Evolutionary conservation across 257 asterid genomes (phyloP).

Genomic region (Lantana camara): DNA sequence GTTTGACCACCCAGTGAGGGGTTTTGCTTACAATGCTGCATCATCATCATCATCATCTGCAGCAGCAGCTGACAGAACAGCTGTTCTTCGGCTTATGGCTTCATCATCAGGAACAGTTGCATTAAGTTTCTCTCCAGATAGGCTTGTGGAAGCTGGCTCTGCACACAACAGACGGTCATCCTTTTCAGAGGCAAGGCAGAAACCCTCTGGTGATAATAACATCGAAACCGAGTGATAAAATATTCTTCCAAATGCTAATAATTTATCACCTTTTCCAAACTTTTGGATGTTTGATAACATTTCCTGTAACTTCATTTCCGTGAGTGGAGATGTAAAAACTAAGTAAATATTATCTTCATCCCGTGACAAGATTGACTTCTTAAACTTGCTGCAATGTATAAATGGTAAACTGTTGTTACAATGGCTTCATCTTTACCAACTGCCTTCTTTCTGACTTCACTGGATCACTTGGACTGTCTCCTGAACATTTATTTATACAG

Average conservation of each 20-base stretch:
- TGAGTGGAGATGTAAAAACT: conserved; percentile 66
- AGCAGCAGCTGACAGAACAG: conserved; percentile 56
- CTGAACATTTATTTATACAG: conserved; percentile 21
- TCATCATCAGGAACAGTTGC: conserved; percentile 75
- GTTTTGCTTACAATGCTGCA: conserved; percentile 58
- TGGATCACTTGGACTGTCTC: conserved; percentile 39
- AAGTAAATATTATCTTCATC: conserved; percentile 55
- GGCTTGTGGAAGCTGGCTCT: conserved; percentile 64
- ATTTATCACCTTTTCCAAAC: conserved; percentile 44
- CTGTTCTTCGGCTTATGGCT: conserved; percentile 62
- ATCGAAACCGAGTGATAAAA: conserved; percentile 72
- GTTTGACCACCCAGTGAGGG: conserved; percentile 97
- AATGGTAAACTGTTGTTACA: conserved; percentile 65
- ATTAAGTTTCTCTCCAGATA: conserved; percentile 63
- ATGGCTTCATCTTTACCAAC: conserved; percentile 32
- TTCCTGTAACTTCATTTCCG: conserved; percentile 73
- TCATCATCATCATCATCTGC: conserved; percentile 60
- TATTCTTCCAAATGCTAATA: conserved; percentile 40
- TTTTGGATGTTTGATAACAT: conserved; percentile 59
- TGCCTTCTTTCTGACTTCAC: conserved; percentile 38
- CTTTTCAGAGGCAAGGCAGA: conserved; percentile 71
- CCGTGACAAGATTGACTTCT: conserved; percentile 59
- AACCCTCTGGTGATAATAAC: conserved; percentile 74
- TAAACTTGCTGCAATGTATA: conserved; percentile 65
- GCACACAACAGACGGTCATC: conserved; percentile 63